Evolutionary conservation across 192 early-diverging fungal genomes (phyloP).

Genomic region (Backusella australiensis): DNA sequence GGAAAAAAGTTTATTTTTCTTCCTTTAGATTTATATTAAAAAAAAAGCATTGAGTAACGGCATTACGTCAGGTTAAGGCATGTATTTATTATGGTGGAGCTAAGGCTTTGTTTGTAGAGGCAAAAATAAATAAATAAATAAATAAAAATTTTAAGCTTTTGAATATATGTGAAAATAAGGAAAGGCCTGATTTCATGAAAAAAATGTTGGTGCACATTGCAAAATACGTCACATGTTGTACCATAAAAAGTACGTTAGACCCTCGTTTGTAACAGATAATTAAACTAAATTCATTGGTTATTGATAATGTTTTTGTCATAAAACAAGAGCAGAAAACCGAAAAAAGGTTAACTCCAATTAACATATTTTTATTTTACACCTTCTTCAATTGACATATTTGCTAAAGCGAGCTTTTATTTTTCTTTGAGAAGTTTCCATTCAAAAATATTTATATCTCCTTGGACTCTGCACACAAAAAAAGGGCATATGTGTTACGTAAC

Average conservation of each 20-base stretch:
- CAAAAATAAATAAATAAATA: neutral
- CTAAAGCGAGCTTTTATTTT: neutral
- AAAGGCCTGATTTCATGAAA: neutral
- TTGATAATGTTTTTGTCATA: neutral
- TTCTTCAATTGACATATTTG: neutral
- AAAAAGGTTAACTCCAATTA: neutral
- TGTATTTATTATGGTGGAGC: neutral
- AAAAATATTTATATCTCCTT: neutral
- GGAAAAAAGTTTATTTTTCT: neutral
- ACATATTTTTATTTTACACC: neutral
- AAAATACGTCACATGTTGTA: conserved; percentile 3
- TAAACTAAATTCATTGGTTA: neutral
- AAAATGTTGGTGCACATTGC: neutral
- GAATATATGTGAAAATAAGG: neutral
- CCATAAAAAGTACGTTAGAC: neutral
- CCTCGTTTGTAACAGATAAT: neutral
- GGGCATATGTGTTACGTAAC: neutral
- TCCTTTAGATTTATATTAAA: neutral
- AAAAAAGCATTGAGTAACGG: neutral
- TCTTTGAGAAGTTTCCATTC: neutral
- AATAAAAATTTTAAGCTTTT: neutral
- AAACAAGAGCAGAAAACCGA: neutral
- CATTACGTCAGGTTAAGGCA: conserved; percentile 8
- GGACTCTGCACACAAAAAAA: neutral
- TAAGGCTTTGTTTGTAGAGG: neutral